Evolutionary conservation across 2,329 filamentous ascomycete species (phyloP), one percentile per base, ranked within the genome.

Genomic region (Reticulascus tulasneorum): DNA sequence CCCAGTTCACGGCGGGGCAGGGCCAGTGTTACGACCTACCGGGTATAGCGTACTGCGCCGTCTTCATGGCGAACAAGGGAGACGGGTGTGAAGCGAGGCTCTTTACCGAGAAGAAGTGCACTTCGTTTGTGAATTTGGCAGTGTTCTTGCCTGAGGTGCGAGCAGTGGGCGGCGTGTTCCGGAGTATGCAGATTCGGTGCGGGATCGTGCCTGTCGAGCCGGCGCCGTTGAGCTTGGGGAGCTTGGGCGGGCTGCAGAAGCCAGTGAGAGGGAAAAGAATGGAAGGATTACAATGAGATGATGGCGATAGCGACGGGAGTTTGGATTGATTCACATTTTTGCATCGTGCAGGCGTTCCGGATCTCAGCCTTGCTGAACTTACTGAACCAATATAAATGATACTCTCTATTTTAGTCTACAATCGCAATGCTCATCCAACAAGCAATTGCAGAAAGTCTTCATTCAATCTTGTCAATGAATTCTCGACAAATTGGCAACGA

Each of bases 11-110:
- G 28, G 7, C 16, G 16, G 10, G 9, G 5, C 18, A 35, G 15
- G 40, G 40, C 17, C 40, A 42, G 32, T 42, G 40, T 37, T 42
- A 42, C 28, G 28, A 42, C 18, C 32, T 42, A 16, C 28, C 37
- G 3, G 32, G 24, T 15, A 36, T 33, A 5, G 40, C 32, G 28
- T 29, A 42, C 31, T 42, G 40, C 28, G 40, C 36, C 12, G 16
- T 42, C 13, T 42, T 42, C 24, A 22, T 25, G 32, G 40, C 23
- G 2, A 42, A 36, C 37, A 40, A 33, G 40, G 40, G 31, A 13
- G 40, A 42, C 18, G 40, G 40, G 15, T 42, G 40, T 37, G 40
- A 42, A 37, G 40, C 40, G 23, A 27, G 23, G 28, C 28, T 42
- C 23, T 42, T 40, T 25, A 23, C 36, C 18, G 40, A 37, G n/a